Evolutionary conservation across 2,329 filamentous ascomycete species (phyloP), one percentile per base, ranked within the genome.

Genomic region (Calonectria hongkongensis): DNA sequence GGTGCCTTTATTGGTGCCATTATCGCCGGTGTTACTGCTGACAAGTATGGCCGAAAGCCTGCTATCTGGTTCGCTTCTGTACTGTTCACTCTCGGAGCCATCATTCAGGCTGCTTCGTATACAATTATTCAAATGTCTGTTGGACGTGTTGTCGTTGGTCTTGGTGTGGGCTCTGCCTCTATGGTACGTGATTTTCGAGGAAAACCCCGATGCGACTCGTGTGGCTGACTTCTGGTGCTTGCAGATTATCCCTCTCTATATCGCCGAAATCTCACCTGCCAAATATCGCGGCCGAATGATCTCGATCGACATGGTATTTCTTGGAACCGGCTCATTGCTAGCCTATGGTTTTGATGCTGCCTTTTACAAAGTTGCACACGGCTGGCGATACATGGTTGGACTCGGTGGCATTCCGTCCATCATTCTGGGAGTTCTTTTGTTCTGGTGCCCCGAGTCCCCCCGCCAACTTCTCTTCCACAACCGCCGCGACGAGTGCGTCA

Each of bases 141-240:
- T 51, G 77, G 77, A 3, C 68, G 77, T 25, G 48, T 77, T 18
- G 68, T 78, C 5, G 75, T 78, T 48, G 86, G 86, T 4, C 80
- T 88, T 10, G 86, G 86, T 43, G 84, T 86, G 33, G 83, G 84
- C 1, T 82, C 81, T 7, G 86, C 84, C 16, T 83, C 83, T 18
- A 86, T 87, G 85, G 79, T 85, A 33, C 67, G 82, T 54, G 21
- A n/a, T 13, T 7, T 9, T 30, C 43, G 5, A 21, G 21, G 4
- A 36, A 18, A 6, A 33, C n/a, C 5, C 28, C 1, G 16, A 21
- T 67, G n/a, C 21, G 21, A 21, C 9, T 30, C 25, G 3, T 7
- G 64, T 73, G 36, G 71, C 33, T 45, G 7, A 6, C 28, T 3
- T 18, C 16, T 39, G 4, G 16, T n/a, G 21, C 8, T 15, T 27